Evolutionary conservation across 2,329 filamentous ascomycete species (phyloP).

Genomic region (Curvularia verruculosa): DNA sequence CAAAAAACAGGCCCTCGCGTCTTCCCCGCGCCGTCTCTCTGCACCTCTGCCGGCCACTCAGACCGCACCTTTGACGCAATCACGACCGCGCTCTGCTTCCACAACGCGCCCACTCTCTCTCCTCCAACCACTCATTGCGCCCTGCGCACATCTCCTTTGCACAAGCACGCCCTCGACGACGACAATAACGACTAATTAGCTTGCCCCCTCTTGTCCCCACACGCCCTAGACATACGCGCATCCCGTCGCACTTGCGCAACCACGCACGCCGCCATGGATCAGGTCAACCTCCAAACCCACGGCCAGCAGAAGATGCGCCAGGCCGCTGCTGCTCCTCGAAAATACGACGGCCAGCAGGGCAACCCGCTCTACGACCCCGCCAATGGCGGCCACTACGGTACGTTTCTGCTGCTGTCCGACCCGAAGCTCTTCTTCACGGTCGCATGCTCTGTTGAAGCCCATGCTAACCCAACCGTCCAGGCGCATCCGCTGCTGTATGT

Average conservation of each 20-base stretch:
- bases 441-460: conserved; percentile 8
- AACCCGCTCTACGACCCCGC: conserved; percentile 55
- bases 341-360: conserved; percentile 59
- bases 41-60: conserved; percentile 40
- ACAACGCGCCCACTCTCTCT: conserved; percentile 33
- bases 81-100: conserved; percentile 40
- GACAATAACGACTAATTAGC: conserved; percentile 10
- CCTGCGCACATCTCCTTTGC: conserved; percentile 25
- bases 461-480: conserved; percentile 50
- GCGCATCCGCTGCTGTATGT: conserved; percentile 72
- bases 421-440: conserved; percentile 8
- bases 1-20: conserved; percentile 14
- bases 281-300: conserved; percentile 45
- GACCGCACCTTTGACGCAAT: conserved; percentile 41
- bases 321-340: conserved; percentile 47
- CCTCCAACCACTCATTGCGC: conserved; percentile 34
- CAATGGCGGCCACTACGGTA: conserved; percentile 59
- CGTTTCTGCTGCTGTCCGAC: conserved; percentile 20
- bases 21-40: conserved; percentile 30
- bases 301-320: conserved; percentile 49
- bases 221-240: conserved; percentile 27
- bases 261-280: conserved; percentile 44
- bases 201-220: conserved; percentile 6
- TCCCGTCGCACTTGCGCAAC: conserved; percentile 44
- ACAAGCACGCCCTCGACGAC: conserved; percentile 24